Conservation (phyloP, 345 rosid species). For the Eucalyptus decipiens region DNA sequence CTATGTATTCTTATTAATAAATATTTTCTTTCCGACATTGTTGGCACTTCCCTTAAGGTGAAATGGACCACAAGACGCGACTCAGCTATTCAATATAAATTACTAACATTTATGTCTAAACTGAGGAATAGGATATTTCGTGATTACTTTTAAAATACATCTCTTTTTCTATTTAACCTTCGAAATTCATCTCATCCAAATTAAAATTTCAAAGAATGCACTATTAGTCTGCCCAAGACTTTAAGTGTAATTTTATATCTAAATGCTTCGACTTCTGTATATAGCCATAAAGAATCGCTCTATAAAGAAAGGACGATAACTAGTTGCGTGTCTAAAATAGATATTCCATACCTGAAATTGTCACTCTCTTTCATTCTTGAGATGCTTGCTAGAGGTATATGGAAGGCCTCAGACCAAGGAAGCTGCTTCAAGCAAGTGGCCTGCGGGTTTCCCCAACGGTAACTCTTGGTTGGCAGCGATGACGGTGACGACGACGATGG, state of each 20-base stretch:
- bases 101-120: background rate
- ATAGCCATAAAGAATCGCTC: background rate
- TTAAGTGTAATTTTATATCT: background rate
- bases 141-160: background rate
- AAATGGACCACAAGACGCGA: background rate
- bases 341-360: constrained; percentile 25
- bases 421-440: constrained; percentile 50
- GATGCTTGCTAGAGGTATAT: constrained; percentile 38
- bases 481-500: background rate
- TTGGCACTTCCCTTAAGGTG: background rate
- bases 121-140: background rate
- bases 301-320: background rate
- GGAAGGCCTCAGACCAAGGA: constrained; percentile 67
- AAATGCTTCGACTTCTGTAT: background rate
- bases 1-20: background rate
- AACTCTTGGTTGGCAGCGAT: background rate
- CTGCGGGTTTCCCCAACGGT: constrained; percentile 71
- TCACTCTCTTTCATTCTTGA: constrained; percentile 7
- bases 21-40: background rate
- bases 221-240: background rate
- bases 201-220: background rate
- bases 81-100: background rate
- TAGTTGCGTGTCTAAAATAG: background rate
- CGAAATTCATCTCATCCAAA: background rate
- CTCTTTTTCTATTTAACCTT: background rate